Conservation (phyloP, 2,329 filamentous ascomycete genomes). For the Dactylonectria macrodidyma region DNA sequence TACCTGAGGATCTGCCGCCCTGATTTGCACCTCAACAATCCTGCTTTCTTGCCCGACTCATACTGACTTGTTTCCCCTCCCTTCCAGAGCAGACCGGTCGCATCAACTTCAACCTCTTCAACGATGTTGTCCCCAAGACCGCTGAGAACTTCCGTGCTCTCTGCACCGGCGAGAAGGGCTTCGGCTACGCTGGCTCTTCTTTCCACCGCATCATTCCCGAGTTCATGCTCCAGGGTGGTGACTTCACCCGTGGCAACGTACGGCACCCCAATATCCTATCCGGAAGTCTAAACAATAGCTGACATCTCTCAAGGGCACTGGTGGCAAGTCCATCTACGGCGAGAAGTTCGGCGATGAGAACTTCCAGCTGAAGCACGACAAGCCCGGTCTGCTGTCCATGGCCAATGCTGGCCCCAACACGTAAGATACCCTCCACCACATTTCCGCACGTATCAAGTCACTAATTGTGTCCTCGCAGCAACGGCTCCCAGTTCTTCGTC, state of each 20-base stretch:
- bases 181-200: conserved; percentile 85
- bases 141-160: conserved; percentile 87
- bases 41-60: conserved; percentile 8
- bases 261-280: conserved; percentile 53
- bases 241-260: conserved; percentile 94
- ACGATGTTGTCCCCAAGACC: conserved; percentile 90
- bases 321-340: conserved; percentile 94
- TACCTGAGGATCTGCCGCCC: conserved; percentile 8
- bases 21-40: conserved; percentile 6
- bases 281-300: conserved; percentile 27
- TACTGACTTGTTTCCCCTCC: conserved; percentile 40
- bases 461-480: conserved; percentile 72
- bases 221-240: conserved; percentile 97
- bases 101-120: conserved; percentile 91
- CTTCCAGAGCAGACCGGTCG: conserved; percentile 78
- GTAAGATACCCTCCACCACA: conserved; percentile 58
- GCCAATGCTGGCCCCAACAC: conserved; percentile 97
- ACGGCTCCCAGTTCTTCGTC: conserved; percentile 98
- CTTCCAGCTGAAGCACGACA: conserved; percentile 82
- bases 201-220: conserved; percentile 95
- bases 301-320: conserved; percentile 76
- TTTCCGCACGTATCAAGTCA: background rate
- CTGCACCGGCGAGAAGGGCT: conserved; percentile 85
- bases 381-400: conserved; percentile 90
- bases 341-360: conserved; percentile 97